Percentiles rank a stretch among this genome's conserved stretches.
phyloP scores from a whole-genome alignment of 2,329 filamentous ascomycete species.

The Sphaerostilbella broomeana region DNA sequence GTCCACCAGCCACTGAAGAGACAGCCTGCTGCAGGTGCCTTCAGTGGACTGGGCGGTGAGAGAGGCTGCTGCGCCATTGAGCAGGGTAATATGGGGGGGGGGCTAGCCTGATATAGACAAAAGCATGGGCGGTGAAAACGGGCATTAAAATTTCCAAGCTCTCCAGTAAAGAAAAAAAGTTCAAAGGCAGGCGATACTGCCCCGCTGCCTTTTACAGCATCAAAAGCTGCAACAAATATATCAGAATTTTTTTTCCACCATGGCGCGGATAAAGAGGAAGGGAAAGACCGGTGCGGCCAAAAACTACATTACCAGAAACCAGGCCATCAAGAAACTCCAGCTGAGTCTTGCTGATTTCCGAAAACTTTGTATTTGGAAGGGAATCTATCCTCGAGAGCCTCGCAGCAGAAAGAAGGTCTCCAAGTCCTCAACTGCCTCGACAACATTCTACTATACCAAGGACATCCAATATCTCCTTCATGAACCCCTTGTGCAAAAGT shows the following conservation, averaged over 20 bases:
- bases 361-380: constrained; percentile 98
- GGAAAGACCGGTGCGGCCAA: constrained; percentile 87
- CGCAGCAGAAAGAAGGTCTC: constrained; percentile 95
- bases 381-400: constrained; percentile 96
- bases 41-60: constrained; percentile 21
- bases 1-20: neutral
- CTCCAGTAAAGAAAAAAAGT: constrained; percentile 26
- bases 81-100: no score
- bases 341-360: constrained; percentile 96
- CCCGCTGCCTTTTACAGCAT: constrained; percentile 25
- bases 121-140: constrained; percentile 21
- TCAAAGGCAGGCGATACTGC: constrained; percentile 22
- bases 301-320: constrained; percentile 96
- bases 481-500: constrained; percentile 88
- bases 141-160: constrained; percentile 30
- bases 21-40: constrained; percentile 5
- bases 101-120: constrained; percentile 15
- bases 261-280: constrained; percentile 87
- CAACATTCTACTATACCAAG: constrained; percentile 87
- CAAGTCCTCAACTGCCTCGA: constrained; percentile 82
- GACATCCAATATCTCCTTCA: constrained; percentile 98
- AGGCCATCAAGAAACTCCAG: constrained; percentile 96
- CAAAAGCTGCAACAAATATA: constrained; percentile 13
- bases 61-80: neutral
- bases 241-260: constrained; percentile 24